These are phyloP conservation scores for Penicillium coprophilum DNA, from an alignment of 495 filamentous ascomycete species.

Conservation along the genomic window DNA sequence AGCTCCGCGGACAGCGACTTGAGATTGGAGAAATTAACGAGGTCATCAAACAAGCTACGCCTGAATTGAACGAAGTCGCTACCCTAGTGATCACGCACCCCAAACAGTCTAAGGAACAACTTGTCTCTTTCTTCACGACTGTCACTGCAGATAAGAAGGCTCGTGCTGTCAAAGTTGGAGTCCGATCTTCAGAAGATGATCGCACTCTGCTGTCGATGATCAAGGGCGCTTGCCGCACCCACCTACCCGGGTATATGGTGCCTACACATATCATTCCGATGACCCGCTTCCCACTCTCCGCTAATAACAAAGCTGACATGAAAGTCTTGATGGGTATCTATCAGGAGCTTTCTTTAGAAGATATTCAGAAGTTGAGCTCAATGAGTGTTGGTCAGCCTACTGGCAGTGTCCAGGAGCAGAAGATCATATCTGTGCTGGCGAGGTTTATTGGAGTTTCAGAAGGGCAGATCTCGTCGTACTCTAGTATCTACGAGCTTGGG, in stretches of 20 bases:
- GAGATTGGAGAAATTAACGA: conserved; percentile 75
- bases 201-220: conserved; percentile 23
- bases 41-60: conserved; percentile 43
- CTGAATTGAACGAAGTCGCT: conserved; percentile 36
- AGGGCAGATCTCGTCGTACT: conserved; percentile 47
- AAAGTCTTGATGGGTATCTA: conserved; percentile 55
- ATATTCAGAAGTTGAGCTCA: conserved; percentile 56
- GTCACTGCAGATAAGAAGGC: conserved; percentile 16
- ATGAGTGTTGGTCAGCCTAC: conserved; percentile 33
- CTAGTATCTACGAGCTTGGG: conserved; percentile 78
- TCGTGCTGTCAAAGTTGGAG: conserved; percentile 14
- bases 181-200: conserved; percentile 16
- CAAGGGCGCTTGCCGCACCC: conserved; percentile 38
- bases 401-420: conserved; percentile 37
- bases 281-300: conserved; percentile 40
- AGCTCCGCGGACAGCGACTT: conserved; percentile 73
- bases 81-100: conserved; percentile 46
- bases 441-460: conserved; percentile 44
- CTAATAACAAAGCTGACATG: conserved; percentile 50
- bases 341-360: conserved; percentile 47
- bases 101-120: conserved; percentile 41
- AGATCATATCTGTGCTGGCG: conserved; percentile 53
- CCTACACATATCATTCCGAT: conserved; percentile 50
- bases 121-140: conserved; percentile 40
- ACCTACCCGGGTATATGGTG: conserved; percentile 55